Percentiles rank a stretch among this genome's conserved stretches.
These are phyloP conservation scores for Pseudoturritis turrita DNA, from an alignment of 345 rosid genomes.

Conservation along the genomic window DNA sequence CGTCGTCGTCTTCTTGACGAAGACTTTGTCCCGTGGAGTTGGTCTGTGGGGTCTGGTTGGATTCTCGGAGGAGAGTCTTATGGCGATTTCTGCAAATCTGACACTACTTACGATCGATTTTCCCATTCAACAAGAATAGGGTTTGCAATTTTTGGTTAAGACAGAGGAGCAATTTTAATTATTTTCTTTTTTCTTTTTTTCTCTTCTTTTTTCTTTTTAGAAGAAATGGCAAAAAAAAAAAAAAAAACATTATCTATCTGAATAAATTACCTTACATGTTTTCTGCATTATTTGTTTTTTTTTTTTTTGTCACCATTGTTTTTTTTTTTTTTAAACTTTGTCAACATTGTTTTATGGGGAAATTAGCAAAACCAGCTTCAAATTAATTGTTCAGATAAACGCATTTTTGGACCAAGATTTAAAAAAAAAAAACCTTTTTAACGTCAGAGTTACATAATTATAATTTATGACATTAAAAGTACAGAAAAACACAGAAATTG, in stretches of 20 bases:
- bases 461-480: too few species aligned
- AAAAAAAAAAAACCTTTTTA: too few species aligned
- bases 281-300: too few species aligned
- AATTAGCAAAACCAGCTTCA: too few species aligned
- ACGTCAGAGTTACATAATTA: too few species aligned
- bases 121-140: constrained; percentile 44
- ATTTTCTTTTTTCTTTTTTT: neutral
- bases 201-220: neutral
- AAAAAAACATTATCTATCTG: neutral
- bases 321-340: too few species aligned
- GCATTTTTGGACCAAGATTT: too few species aligned
- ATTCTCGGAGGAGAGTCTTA: constrained; percentile 40
- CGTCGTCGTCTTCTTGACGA: constrained; percentile 31
- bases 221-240: neutral
- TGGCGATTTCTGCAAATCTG: constrained; percentile 45
- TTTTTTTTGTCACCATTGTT: too few species aligned
- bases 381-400: too few species aligned
- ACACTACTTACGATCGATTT: constrained; percentile 43
- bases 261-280: too few species aligned
- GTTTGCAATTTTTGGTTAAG: constrained; percentile 1
- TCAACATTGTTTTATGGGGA: too few species aligned
- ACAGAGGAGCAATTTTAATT: neutral
- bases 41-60: constrained; percentile 33
- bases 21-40: constrained; percentile 25
- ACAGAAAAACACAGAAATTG: too few species aligned